Evolutionary conservation across 805 yeast species (phyloP).

Genomic region (Cyberlindnera americana): DNA sequence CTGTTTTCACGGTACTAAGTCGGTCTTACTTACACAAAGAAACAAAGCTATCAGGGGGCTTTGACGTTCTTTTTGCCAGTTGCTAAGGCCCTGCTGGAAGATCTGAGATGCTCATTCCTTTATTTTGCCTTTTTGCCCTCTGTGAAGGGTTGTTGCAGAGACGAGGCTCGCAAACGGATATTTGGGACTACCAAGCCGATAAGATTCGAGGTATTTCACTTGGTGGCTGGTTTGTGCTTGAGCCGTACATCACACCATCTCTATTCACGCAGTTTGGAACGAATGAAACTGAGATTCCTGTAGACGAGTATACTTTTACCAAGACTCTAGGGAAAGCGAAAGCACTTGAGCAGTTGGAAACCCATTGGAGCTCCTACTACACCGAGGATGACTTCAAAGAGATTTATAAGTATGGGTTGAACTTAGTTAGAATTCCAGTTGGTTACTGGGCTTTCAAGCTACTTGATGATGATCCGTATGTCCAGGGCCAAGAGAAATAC

Average conservation of each 20-base stretch:
- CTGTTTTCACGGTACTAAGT: background rate
- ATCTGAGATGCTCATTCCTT: too few species aligned
- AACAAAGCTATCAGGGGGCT: background rate
- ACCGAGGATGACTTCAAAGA: constrained; percentile 54
- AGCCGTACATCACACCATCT: constrained; percentile 69
- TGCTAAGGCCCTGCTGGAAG: too few species aligned
- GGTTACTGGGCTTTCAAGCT: constrained; percentile 70
- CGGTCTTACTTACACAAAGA: background rate
- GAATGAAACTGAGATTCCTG: constrained; percentile 39
- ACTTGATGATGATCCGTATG: constrained; percentile 54
- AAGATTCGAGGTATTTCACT: constrained; percentile 44
- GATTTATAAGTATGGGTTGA: constrained; percentile 52
- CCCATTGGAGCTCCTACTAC: constrained; percentile 58
- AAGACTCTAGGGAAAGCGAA: constrained; percentile 43
- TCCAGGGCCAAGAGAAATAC: constrained; percentile 61
- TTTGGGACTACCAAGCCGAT: constrained; percentile 23
- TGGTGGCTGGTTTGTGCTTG: constrained; percentile 73
- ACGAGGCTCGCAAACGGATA: background rate
- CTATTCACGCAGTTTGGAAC: constrained; percentile 42
- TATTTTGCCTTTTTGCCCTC: too few species aligned
- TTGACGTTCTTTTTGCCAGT: too few species aligned
- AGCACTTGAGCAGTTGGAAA: constrained; percentile 39
- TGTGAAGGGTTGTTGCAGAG: too few species aligned
- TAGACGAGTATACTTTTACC: constrained; percentile 60
- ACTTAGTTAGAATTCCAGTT: constrained; percentile 71